These are phyloP conservation scores for Domatiomyces catenatus DNA, from an alignment of 2,329 filamentous ascomycete species.

Conservation along the genomic window DNA sequence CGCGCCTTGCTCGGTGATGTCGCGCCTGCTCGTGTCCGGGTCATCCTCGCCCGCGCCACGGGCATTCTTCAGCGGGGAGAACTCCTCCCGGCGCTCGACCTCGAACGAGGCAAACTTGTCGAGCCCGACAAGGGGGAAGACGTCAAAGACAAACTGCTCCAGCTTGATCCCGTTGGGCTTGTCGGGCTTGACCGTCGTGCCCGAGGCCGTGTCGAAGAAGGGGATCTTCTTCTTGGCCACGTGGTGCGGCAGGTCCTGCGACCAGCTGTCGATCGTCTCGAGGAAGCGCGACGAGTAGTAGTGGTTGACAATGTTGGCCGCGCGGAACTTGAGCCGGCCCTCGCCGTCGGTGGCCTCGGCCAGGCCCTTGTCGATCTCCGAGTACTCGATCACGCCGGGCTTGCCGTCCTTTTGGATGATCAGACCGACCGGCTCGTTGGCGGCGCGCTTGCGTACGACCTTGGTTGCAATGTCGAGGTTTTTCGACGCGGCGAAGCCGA, in stretches of 20 bases:
- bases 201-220: conserved; percentile 57
- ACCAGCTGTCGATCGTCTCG: conserved; percentile 76
- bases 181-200: conserved; percentile 72
- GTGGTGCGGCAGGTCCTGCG: conserved; percentile 77
- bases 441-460: conserved; percentile 96
- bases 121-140: conserved; percentile 77
- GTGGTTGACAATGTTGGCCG: conserved; percentile 99
- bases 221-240: conserved; percentile 98
- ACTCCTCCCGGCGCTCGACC: conserved; percentile 92
- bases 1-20: conserved; percentile 80
- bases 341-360: conserved; percentile 86
- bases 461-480: conserved; percentile 94
- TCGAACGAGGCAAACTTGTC: conserved; percentile 90
- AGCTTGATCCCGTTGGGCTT: conserved; percentile 98
- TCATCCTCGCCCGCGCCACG: conserved; percentile 79
- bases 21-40: conserved; percentile 75
- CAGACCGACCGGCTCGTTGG: conserved; percentile 86
- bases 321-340: conserved; percentile 85
- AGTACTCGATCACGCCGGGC: conserved; percentile 96
- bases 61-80: conserved; percentile 90
- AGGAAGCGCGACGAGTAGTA: conserved; percentile 96
- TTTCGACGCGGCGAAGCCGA: conserved; percentile 79
- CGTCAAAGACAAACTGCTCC: conserved; percentile 98
- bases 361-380: conserved; percentile 80
- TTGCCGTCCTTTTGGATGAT: conserved; percentile 91